Base-by-base conservation (phyloP, 225 moss, liverwort and hornwort genomes). In the Neckera pumila region DNA sequence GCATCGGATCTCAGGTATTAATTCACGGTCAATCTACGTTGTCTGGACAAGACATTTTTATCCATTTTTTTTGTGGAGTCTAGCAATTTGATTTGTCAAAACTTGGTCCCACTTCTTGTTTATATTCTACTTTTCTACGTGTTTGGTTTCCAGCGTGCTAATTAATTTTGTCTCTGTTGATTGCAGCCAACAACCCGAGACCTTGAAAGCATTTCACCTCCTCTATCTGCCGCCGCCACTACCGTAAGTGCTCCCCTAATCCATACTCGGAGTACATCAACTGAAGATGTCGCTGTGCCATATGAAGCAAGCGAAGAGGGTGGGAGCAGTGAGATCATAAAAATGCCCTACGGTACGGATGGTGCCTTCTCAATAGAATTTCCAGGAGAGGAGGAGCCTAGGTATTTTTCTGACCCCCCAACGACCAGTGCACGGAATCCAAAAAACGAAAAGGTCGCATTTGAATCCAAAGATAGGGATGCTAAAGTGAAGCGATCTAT, bases 161-260 rank as follows among this genome's bases (percentile, higher is more conserved):
- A 26, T 62, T 91, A 79, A 85, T 76, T 78, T 62, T 45, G 42
- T 78, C 58, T 73, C 9, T 87, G 18, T 87, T 54, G 38, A 27
- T 79, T 49, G 83, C 91, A 94, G 94, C 89, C 92, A 47, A 86
- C 88, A 76, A 94, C 91, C 17, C 91, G 86, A 76, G 94, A 94
- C 80, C 84, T 92, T 80, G 87, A 87, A 63, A 91, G 80, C 51
- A 89, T 64, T 82, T 89, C 91, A 22, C 90, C 91, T 58, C 62
- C 92, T 22, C 84, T 83, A 25, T 84, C 91, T 30, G 67, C 71
- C 14, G 82, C 80, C n/a, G 62, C 84, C 36, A n/a, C 88, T 64
- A 86, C 87, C 36, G 33, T 59, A 20, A 89, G 84, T n/a, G 51
- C 83, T 72, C 40, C 85, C 17, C 76, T 56, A 40, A 76, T 70